Conservation (phyloP, 2,329 filamentous ascomycete species). For the Trichoderma sp. region DNA sequence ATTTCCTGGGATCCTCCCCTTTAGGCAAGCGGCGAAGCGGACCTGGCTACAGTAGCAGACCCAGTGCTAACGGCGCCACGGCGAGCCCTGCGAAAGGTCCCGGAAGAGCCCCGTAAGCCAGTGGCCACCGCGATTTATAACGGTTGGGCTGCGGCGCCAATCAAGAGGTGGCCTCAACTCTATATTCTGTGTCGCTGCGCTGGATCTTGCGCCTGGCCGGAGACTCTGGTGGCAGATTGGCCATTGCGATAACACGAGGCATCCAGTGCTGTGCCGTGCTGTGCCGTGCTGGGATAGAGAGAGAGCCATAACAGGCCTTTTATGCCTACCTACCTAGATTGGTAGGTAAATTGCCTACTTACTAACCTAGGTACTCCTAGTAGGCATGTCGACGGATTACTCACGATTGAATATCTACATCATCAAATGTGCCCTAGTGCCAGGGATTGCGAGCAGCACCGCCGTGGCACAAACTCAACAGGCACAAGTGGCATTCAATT, state of each 20-base stretch:
- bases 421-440: background rate
- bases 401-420: background rate
- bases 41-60: background rate
- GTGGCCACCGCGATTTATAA: background rate
- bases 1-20: slow-evolving; percentile 14
- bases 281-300: background rate
- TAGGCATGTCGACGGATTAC: too few relatives aligned
- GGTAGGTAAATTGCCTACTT: background rate
- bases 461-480: background rate
- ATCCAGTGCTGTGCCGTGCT: background rate
- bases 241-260: background rate
- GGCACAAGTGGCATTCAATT: background rate
- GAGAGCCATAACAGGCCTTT: too few relatives aligned
- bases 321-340: background rate
- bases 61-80: background rate
- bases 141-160: slow-evolving; percentile 15
- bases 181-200: background rate
- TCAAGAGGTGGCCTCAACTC: background rate
- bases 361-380: background rate
- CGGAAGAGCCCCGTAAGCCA: background rate
- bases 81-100: slow-evolving; percentile 2
- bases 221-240: background rate
- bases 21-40: slow-evolving; percentile 21
- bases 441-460: background rate
- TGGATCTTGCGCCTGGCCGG: background rate